Base-by-base conservation (phyloP, 352 stramenopile species). In the Pythium guiyangense region DNA sequence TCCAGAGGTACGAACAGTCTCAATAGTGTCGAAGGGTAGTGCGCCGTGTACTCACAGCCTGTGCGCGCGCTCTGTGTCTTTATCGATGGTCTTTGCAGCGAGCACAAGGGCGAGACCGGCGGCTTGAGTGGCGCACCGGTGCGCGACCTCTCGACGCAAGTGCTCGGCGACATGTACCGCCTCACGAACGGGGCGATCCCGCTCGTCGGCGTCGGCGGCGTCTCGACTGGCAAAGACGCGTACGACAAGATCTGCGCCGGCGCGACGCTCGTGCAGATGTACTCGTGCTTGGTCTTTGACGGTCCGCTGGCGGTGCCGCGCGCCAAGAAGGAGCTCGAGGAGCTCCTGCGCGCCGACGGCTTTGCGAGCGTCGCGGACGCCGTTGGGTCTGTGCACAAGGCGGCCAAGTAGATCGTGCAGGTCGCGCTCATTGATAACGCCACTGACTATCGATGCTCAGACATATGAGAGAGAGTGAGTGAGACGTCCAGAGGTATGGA, bases 241-340 rank as follows among this genome's bases (percentile, higher is more conserved):
- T 99, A 98, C 66, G 97, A 99, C 42, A 99, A 99, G 79, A 96
- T 99, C 50, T 86, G 85, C 31, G 97, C 97, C 8, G 97, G 97
- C 31, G 97, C 97, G 9, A 97, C 81, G 42, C 78, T 97, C 14
- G 93, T 98, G 54, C 89, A 98, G 61, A 85, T 98, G 66, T 98
- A 98, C 74, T 97, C 88, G 56, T 92, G 88, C 31, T 60, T 98
- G 10, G 91, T 96, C 31, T 98, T 96, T 62, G 74, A 96, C 29
- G 94, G 95, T 4, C 90, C 92, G 15, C 64, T 92, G 26, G 77
- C 93, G 10, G 83, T 98, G 12, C 74, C 77, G 2, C 76, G 82
- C 26, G 86, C 96, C 45, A 98, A 97, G 69, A 75, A 90, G 39
- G 90, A 98, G 58, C 64, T 98, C 39, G 74, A 71, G 15, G 82